Conservation (phyloP, 768 basidiomycete species). For the Imleria badia region DNA sequence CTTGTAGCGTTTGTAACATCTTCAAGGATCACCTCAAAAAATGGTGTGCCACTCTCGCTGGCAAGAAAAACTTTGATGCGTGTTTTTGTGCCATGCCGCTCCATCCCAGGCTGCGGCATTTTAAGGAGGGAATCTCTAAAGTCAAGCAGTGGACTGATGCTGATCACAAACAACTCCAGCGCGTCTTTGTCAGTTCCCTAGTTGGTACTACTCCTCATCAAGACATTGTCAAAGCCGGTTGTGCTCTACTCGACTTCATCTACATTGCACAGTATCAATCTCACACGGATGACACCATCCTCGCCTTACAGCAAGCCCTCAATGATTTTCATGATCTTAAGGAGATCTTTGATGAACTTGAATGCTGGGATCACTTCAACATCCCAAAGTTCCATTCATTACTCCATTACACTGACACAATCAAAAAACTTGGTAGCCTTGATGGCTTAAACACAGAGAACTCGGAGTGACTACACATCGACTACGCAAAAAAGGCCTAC, state of each 20-base stretch:
- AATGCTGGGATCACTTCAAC: neutral
- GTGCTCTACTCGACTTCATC: neutral
- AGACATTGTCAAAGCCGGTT: neutral
- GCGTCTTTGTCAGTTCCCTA: neutral
- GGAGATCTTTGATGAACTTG: neutral
- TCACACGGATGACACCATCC: neutral
- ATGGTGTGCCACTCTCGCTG: neutral
- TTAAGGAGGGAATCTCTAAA: neutral
- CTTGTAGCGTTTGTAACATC: too few species aligned
- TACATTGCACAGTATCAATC: neutral
- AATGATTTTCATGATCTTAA: neutral
- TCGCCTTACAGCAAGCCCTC: neutral
- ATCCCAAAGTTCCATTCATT: neutral
- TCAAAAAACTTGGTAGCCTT: neutral
- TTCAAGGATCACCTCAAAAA: constrained; percentile 5
- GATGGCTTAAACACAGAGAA: neutral
- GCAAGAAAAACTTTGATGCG: neutral
- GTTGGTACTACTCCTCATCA: neutral
- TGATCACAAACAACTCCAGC: neutral
- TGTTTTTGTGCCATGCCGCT: neutral
- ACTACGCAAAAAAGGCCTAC: neutral
- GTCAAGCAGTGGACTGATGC: neutral
- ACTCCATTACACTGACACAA: neutral
- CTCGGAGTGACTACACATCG: neutral
- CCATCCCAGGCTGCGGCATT: neutral